Conservation (phyloP, 1,284 basidiomycete genomes). For the Puccinia novopanici region DNA sequence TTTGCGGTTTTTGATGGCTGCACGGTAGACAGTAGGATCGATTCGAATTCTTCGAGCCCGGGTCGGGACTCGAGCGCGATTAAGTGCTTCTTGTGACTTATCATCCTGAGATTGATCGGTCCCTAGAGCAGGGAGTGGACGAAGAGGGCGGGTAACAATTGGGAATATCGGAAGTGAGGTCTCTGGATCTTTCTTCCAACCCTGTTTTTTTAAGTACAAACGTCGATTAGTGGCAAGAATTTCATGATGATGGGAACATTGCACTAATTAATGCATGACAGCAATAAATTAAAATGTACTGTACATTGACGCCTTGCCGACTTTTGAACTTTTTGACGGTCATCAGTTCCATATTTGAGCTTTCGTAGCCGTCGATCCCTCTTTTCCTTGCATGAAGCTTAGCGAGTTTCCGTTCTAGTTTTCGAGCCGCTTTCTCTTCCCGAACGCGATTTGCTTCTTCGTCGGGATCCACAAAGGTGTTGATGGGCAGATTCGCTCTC, state of each 20-base stretch:
- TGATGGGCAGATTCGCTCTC: conserved; percentile 53
- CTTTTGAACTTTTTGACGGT: conserved; percentile 48
- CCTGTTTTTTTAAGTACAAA: not conserved
- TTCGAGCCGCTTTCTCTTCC: conserved; percentile 27
- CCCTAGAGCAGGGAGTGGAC: conserved; percentile 30
- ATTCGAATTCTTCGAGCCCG: conserved; percentile 42
- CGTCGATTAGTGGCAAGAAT: not conserved
- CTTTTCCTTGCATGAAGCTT: conserved; percentile 19
- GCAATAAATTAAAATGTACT: not conserved
- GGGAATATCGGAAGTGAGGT: conserved; percentile 51
- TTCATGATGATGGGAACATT: not conserved
- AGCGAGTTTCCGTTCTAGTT: conserved; percentile 19
- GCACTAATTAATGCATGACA: not conserved
- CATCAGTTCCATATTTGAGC: conserved; percentile 49
- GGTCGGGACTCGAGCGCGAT: not conserved
- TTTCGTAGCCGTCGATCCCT: conserved; percentile 45
- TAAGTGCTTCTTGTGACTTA: not conserved
- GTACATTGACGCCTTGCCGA: conserved; percentile 37
- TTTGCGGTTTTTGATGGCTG: conserved; percentile 47
- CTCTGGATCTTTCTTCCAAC: conserved; percentile 51
- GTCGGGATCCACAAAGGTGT: conserved; percentile 26
- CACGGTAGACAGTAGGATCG: conserved; percentile 45
- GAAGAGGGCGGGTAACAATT: conserved; percentile 40
- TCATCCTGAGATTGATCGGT: not conserved
- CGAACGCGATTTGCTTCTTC: conserved; percentile 9